Base-by-base conservation (phyloP, 148 eudicot genomes). In the Amaranthus palmeri region DNA sequence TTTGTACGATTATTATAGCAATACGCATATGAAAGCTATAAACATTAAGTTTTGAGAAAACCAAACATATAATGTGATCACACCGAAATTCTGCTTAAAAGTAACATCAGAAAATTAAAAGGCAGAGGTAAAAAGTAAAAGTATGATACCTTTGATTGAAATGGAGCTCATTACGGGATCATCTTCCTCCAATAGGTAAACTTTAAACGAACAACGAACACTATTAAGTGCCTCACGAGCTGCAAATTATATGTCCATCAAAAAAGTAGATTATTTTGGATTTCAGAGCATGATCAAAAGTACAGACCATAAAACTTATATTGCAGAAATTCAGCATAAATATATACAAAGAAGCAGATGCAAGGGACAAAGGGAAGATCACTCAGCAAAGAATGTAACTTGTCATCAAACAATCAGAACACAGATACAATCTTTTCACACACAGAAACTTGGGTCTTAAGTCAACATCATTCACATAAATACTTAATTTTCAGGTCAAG, bases 181-280 rank as follows among this genome's bases (percentile, higher is more conserved):
- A 69, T 79, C 84, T 61, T 88, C 92, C 61, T 83, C 84, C 65
- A 93, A 84, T 67, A 88, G 72, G 48, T 83, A 84, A 43, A 86
- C 85, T 2, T 85, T 78, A 77, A 88, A 93, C 53, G 89, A 60
- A 63, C 84, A 86, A 4, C 54, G 77, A 45, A 87, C 78, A 45
- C 79, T 73, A 65, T 76, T 85, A 56, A 65, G 69, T 48, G 92
- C 98, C 79, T 93, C 95, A 14, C 76, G 79, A 81, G 98, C 98
- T 93, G 89, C 90, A 86, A 43, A 25, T 55, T 48, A 54, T 50
- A 53, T 6, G 52, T 56, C 14, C 53, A 56, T 7, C 2, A 65
- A 43, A 52, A 49, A 70, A 15, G 54, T n/a, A 62, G 42, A 65
- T 79, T 45, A 70, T 47, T 12, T 10, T 54, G 1, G 44, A 41